These are phyloP conservation scores for Fusarium papillatum DNA, from an alignment of 2,329 filamentous ascomycete genomes.

Conservation along the genomic window DNA sequence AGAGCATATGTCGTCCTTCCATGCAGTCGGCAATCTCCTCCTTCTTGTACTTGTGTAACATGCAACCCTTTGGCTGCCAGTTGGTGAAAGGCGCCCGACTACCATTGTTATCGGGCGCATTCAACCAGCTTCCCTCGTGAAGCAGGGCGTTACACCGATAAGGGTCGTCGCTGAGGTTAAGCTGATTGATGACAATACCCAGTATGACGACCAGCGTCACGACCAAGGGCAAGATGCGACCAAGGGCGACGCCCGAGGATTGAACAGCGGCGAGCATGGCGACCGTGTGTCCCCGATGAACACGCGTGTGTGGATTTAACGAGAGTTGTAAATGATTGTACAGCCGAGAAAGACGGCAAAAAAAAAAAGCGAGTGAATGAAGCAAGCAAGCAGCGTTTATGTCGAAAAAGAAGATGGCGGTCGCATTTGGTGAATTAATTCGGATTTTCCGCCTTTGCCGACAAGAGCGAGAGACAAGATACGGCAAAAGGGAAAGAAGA, in stretches of 20 bases:
- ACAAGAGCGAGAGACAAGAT: background rate
- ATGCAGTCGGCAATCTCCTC: constrained; percentile 67
- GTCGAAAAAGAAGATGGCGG: background rate
- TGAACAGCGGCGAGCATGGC: constrained; percentile 25
- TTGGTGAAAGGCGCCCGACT: constrained; percentile 53
- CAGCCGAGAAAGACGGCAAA: constrained; percentile 1
- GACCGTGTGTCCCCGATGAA: background rate
- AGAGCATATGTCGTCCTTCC: constrained; percentile 62
- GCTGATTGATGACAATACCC: constrained; percentile 31
- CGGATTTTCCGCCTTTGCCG: background rate
- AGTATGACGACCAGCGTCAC: constrained; percentile 41
- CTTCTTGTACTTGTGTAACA: constrained; percentile 67
- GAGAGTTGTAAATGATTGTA: constrained; percentile 8
- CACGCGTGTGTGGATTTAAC: background rate
- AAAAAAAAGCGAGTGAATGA: background rate
- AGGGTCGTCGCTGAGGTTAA: constrained; percentile 54
- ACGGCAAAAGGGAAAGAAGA: background rate
- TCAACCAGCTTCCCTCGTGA: constrained; percentile 63
- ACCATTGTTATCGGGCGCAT: constrained; percentile 47
- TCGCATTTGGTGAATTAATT: background rate
- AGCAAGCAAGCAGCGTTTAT: background rate
- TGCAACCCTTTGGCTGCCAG: constrained; percentile 73
- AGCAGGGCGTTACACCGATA: constrained; percentile 67
- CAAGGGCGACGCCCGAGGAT: constrained; percentile 27
- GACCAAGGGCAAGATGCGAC: constrained; percentile 29